Evolutionary conservation across 257 asterid genomes (phyloP), one percentile per base, ranked within the genome.

Genomic region (Solanum chilense): DNA sequence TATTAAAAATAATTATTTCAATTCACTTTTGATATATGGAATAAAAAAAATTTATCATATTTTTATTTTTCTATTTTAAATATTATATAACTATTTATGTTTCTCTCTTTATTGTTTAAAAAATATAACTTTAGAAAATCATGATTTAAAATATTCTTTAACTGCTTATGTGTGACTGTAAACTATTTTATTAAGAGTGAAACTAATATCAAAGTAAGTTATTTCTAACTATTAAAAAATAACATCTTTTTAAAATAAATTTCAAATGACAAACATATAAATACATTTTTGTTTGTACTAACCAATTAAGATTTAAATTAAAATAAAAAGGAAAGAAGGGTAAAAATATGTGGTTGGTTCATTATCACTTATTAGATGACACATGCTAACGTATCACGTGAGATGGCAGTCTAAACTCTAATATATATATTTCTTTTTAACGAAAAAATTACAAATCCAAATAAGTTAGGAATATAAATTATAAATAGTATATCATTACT

Each of bases 131-230:
- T 18, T 18, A 52, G 0, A 52, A 52, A 52, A 7, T 52, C 7
- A 52, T 52, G n/a, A 52, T 18, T 52, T 52, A 18, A 52, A 52
- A 52, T 52, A 52, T 5, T 18, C 10, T 52, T 52, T 52, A 52
- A 6, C 0, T 2, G 1, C 18, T 52, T 52, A 23, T 56, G 2
- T 56, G 64, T 56, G n/a, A 52, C 11, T 6, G 20, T 52, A 52
- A 18, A 18, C 3, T 52, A 18, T 52, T 52, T 52, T 52, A 52
- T 52, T 18, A 18, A 52, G n/a, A 56, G 1, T 18, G 11, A 18
- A 56, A 52, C 16, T 15, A 0, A 49, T 0, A 16, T 6, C 16
- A 6, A 52, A 16, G 0, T 56, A 0, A 56, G 7, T 56, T 18
- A 56, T 56, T 56, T 56, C 21, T 56, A 56, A 56, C 20, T 2